Percentiles rank a stretch among this genome's conserved stretches.
phyloP scores from a whole-genome alignment of 2,329 filamentous ascomycete species.

The Aspergillus brasiliensis region DNA sequence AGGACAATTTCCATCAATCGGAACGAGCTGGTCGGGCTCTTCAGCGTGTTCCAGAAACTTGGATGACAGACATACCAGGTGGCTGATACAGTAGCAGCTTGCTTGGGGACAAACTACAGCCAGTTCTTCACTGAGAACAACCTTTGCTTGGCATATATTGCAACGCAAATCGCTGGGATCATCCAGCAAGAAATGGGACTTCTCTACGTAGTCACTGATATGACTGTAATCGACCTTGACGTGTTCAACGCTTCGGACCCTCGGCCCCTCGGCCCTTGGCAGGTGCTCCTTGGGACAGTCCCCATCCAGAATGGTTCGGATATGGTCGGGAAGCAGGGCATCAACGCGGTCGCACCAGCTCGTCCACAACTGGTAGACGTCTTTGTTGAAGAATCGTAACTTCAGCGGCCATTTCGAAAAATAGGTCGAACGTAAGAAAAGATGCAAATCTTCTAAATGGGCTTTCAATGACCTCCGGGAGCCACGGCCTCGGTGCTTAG shows the following conservation, averaged over 20 bases:
- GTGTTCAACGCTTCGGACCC: conserved; percentile 44
- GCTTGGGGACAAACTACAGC: conserved; percentile 55
- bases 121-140: conserved; percentile 44
- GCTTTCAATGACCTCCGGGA: conserved; percentile 65
- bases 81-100: conserved; percentile 53
- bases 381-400: conserved; percentile 73
- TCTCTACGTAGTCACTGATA: conserved; percentile 55
- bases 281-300: conserved; percentile 19
- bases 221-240: conserved; percentile 58
- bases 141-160: conserved; percentile 49
- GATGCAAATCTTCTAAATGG: conserved; percentile 76
- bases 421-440: conserved; percentile 75
- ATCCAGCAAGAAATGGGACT: conserved; percentile 49
- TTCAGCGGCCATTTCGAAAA: conserved; percentile 82
- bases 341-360: conserved; percentile 56
- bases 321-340: conserved; percentile 49
- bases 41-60: conserved; percentile 51
- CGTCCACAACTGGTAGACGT: conserved; percentile 71
- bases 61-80: conserved; percentile 59
- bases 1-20: conserved; percentile 70
- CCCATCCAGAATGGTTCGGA: conserved; percentile 60
- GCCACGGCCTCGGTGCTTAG: conserved; percentile 41
- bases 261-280: conserved; percentile 18
- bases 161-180: conserved; percentile 45
- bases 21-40: conserved; percentile 57